Evolutionary conservation across 1,139 yeast species (phyloP).

Genomic region (Diutina sp.): DNA sequence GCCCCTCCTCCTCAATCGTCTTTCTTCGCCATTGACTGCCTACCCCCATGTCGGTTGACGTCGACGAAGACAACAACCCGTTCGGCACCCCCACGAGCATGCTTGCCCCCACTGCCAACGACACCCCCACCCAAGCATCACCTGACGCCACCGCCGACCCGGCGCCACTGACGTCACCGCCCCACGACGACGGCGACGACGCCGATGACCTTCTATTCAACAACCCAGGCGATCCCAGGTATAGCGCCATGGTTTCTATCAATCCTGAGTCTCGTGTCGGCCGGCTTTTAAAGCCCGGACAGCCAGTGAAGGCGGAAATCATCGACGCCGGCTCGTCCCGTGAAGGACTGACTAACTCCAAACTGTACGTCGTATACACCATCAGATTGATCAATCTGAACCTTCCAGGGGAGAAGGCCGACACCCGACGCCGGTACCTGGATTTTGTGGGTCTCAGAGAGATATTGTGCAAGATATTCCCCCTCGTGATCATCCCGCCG

Average conservation of each 20-base stretch:
- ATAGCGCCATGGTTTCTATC: constrained; percentile 19
- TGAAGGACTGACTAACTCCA: constrained; percentile 50
- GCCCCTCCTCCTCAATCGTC: not conserved
- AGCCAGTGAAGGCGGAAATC: constrained; percentile 36
- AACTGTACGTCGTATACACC: constrained; percentile 69
- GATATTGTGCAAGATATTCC: constrained; percentile 59
- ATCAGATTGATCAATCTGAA: constrained; percentile 36
- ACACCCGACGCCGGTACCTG: constrained; percentile 75
- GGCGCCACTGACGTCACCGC: not conserved
- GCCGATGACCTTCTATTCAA: constrained; percentile 6
- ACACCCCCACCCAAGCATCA: constrained; percentile 1
- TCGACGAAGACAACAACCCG: constrained; percentile 42
- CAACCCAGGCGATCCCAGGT: constrained; percentile 5
- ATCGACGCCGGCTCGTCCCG: constrained; percentile 68
- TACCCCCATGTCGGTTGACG: not conserved
- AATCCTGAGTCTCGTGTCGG: constrained; percentile 27
- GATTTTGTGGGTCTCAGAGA: constrained; percentile 80
- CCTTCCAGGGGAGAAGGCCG: constrained; percentile 29
- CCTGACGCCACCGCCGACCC: constrained; percentile 4
- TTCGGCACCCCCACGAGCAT: constrained; percentile 21
- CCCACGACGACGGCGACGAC: constrained; percentile 1
- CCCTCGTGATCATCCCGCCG: constrained; percentile 79
- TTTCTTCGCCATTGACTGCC: not conserved
- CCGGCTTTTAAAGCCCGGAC: constrained; percentile 18
- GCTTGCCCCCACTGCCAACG: constrained; percentile 4